Evolutionary conservation across 1,139 yeast genomes (phyloP), one percentile per base, ranked within the genome.

Genomic region (Scheffersomyces insectosa): DNA sequence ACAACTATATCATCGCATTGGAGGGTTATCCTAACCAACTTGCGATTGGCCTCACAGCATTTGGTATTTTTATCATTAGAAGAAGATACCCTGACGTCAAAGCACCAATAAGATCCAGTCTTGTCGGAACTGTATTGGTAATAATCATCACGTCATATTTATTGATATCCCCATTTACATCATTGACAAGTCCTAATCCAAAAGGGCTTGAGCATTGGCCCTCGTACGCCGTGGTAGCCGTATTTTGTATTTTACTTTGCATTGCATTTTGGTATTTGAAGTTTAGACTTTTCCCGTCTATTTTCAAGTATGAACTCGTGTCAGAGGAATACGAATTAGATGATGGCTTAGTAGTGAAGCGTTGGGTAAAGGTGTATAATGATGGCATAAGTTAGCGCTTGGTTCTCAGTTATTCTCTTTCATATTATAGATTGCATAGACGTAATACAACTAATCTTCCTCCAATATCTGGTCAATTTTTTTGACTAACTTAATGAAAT

Each of bases 1-100:
- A 86, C 68, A 82, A 83, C 55, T 85, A 86, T 56, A 80, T 88
- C 54, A 71, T 86, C 52, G 83, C 88, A 49, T 68, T 86, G 55
- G 88, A 85, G 57, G 85, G 91, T 2, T 86, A 85, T 55, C 91
- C 93, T 14, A 69, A 65, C 32, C 82, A 79, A 50, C 50, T 81
- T 4, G 77, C 80, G 45, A 61, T 79, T 23, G 64, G 73, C 0
- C 63, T 79, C 8, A 69, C 74, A 4, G 80, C 83, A 0, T 42
- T 77, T 20, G 88, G 87, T 0, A 54, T 82, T 1, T 76, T 80
- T 43, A 66, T 80, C 9, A 60, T 79, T 28, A 65, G 85, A 41
- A 65, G 51, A 38, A 63, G 75, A 39, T 71, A 75, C 46, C 82
- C 80, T 1, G 70, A 67, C 10, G 59, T 72, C 11, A 60, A 49